Evolutionary conservation across 768 basidiomycete species (phyloP), one percentile per base, ranked within the genome.

Genomic region (Pholiota molesta): DNA sequence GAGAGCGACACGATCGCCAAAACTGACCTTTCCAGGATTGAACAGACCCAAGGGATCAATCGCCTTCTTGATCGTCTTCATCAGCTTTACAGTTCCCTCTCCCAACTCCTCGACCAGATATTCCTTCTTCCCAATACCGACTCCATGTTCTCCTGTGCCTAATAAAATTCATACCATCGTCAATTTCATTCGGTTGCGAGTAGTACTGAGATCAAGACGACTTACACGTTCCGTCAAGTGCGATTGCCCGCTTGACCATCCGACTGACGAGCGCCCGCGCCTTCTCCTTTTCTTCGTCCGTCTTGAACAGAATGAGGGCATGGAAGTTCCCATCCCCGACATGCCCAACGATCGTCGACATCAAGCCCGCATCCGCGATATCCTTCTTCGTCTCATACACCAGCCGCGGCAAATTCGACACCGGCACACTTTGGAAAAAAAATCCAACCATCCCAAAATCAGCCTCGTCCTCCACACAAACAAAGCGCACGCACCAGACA

Each of bases 81-180:
- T 95, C 26, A 96, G 72, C 53, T 83, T 82, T 9, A 97, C 89
- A 0, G 95, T 96, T 2, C 91, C 92, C 26, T 79, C 78, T 0
- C 95, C 95, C 0, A 97, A 81, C 69, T 97, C 95, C 42, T 88
- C 83, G 14, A 83, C 80, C n/a, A 97, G 80, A 69, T 89, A 96
- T 62, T 89, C 81, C 61, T 84, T 85, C 78, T 95, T 95, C 5
- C 94, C 94, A 10, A 95, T 78, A 0, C 94, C 94, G 7, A 95
- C 91, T 1, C 94, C 94, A 68, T 95, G 94, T 68, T 95, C 94
- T 3, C 91, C 91, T 0, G 88, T 90, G 66, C 87, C 88, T 89
- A 21, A 19, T 26, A 26, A 26, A 26, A 26, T 26, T 26, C 26
- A 26, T 59, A 29, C 28, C 8, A 45, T n/a, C 52, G 64, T 44